Evolutionary conservation across 306 rosid species (phyloP).

Genomic region (Cucurbita argyrosperma): DNA sequence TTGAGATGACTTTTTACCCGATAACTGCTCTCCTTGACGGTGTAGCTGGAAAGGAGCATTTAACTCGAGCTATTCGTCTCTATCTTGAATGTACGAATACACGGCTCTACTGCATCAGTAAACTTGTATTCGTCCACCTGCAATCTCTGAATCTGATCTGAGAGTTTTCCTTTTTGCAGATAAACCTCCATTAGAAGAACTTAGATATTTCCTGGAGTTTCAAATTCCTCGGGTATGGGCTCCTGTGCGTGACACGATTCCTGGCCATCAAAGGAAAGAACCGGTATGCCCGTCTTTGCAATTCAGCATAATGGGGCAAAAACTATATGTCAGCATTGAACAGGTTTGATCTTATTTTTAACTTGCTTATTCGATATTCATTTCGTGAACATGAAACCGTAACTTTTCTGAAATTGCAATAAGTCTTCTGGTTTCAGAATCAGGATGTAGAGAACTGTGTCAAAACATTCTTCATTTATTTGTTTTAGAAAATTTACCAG

Average conservation of each 20-base stretch:
- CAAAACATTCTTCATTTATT: not conserved
- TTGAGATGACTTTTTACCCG: constrained; percentile 61
- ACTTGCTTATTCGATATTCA: not conserved
- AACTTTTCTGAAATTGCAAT: not conserved
- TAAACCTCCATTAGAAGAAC: constrained; percentile 92
- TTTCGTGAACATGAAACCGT: not conserved
- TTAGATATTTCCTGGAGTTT: constrained; percentile 84
- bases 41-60: constrained; percentile 43
- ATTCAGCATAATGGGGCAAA: constrained; percentile 94
- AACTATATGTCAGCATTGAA: constrained; percentile 79
- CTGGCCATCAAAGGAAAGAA: constrained; percentile 83
- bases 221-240: constrained; percentile 82
- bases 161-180: constrained; percentile 23
- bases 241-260: constrained; percentile 46
- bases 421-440: not conserved
- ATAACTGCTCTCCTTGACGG: constrained; percentile 56
- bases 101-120: not conserved
- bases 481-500: not conserved
- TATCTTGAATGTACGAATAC: constrained; percentile 70
- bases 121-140: not conserved
- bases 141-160: constrained; percentile 1
- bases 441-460: not conserved
- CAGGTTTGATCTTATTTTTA: constrained; percentile 34
- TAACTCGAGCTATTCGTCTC: constrained; percentile 55
- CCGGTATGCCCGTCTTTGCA: constrained; percentile 93